phyloP scores from a whole-genome alignment of 208 protist species.

The Leishmania major region DNA sequence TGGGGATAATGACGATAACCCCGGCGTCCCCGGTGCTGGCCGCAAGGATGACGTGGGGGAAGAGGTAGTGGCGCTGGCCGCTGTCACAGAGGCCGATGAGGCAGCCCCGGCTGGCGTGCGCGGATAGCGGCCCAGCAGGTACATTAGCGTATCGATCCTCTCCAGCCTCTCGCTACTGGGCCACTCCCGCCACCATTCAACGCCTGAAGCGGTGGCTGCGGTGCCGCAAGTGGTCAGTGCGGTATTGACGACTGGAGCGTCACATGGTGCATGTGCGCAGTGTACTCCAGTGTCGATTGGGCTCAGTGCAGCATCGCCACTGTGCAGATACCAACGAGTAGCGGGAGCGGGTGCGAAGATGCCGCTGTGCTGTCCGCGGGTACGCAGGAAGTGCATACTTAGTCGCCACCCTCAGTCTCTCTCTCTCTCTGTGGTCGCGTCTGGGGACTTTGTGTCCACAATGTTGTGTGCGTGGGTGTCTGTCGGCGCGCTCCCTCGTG shows the following conservation, averaged over 20 bases:
- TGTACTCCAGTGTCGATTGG: neutral
- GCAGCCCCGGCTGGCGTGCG: neutral
- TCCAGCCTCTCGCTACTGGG: constrained; percentile 23
- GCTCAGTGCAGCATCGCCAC: neutral
- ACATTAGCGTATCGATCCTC: constrained; percentile 46
- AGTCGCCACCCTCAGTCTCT: neutral
- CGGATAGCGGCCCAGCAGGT: constrained; percentile 43
- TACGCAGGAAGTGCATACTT: neutral
- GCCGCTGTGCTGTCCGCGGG: neutral
- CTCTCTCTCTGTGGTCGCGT: neutral
- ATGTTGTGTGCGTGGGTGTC: neutral
- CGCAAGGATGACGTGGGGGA: neutral
- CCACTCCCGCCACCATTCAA: constrained; percentile 31
- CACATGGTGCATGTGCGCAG: neutral
- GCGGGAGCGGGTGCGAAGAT: neutral
- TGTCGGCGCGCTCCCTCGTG: neutral
- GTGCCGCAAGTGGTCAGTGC: neutral
- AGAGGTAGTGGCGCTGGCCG: neutral
- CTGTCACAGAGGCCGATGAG: neutral
- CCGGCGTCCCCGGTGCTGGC: neutral
- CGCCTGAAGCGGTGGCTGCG: neutral
- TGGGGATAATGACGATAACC: neutral
- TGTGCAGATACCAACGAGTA: neutral
- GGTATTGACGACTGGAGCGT: neutral
- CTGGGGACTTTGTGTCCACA: neutral